Evolutionary conservation across 768 basidiomycete genomes (phyloP).

Genomic region (Flagelloscypha sp.): DNA sequence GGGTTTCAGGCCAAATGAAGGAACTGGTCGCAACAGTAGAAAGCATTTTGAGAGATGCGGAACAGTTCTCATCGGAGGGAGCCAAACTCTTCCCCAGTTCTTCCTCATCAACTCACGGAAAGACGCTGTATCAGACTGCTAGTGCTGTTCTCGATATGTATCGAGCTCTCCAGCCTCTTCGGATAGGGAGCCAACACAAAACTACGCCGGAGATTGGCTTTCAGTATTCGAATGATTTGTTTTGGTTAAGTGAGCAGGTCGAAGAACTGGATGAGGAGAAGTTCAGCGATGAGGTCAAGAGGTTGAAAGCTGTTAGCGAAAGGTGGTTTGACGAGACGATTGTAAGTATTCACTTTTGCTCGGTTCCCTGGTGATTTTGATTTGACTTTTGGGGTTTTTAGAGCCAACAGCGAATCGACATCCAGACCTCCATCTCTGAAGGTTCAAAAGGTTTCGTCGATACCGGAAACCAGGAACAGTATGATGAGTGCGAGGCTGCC

Average conservation of each 20-base stretch:
- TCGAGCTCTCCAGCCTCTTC: constrained; percentile 69
- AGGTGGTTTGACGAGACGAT: constrained; percentile 67
- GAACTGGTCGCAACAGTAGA: constrained; percentile 49
- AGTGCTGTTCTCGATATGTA: constrained; percentile 69
- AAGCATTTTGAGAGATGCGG: constrained; percentile 59
- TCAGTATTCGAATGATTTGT: constrained; percentile 77
- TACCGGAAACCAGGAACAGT: constrained; percentile 64
- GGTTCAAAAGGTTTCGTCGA: constrained; percentile 60
- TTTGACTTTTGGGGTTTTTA: constrained; percentile 2
- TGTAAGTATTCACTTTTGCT: constrained; percentile 32
- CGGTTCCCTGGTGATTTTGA: not conserved
- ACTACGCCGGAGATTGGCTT: constrained; percentile 48
- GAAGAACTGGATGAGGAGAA: constrained; percentile 28
- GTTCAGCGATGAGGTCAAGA: constrained; percentile 14
- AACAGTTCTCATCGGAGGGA: constrained; percentile 50
- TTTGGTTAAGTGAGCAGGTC: constrained; percentile 53
- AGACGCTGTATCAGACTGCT: constrained; percentile 51
- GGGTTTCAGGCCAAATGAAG: constrained; percentile 50
- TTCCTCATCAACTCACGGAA: constrained; percentile 35
- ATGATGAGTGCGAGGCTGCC: constrained; percentile 66
- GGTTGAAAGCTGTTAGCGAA: constrained; percentile 49
- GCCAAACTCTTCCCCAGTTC: constrained; percentile 41
- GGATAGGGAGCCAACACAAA: constrained; percentile 37
- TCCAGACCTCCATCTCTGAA: constrained; percentile 39
- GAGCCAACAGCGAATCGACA: constrained; percentile 34